Evolutionary conservation across 2,329 filamentous ascomycete genomes (phyloP), one percentile per base, ranked within the genome.

Genomic region (Amauroascus verrucosus): DNA sequence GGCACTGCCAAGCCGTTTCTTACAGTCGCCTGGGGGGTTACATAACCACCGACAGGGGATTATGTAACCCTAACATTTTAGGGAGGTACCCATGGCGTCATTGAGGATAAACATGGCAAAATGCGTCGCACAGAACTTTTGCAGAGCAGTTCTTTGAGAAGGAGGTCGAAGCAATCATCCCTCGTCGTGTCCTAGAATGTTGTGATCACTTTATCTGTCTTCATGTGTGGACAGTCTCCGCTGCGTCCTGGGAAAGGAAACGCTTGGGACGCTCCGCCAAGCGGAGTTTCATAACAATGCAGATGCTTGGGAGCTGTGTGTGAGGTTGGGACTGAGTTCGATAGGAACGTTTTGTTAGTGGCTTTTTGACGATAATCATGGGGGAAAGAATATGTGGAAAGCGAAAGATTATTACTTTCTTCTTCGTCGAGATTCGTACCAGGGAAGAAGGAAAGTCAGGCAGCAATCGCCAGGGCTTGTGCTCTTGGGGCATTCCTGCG

Each of bases 231-330:
- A n/a, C n/a, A 30, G 9, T 5, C 11, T 14, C 33, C 11, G 33
- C 33, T 14, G 6, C 4, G 33, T n/a, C 14, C 14, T 9, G 4
- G 4, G 26, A 9, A 30, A 9, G 18, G 9, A 18, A 40, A 22
- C 35, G 48, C 35, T 50, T 50, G 22, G 37, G 48, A 43, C 13
- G 11, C 26, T 24, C n/a, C 48, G 48, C 48, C 48, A 50, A 50
- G 48, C 48, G 24, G 37, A 43, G 16, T 50, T 50, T 30, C 48
- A 50, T 14, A n/a, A 50, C 48, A 50, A 50, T 50, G 48, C 48
- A 32, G 48, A 22, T 50, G 35, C 14, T 43, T 30, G 8, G 26
- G n/a, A 20, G 35, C 14, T 18, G 22, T 6, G 18, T 18, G 22
- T 6, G 18, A 26, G 22, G 14, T 13, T 47, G 45, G 4, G 5